Evolutionary conservation across 208 protist species (phyloP).

Genomic region (Tritrichomonas foetus): DNA sequence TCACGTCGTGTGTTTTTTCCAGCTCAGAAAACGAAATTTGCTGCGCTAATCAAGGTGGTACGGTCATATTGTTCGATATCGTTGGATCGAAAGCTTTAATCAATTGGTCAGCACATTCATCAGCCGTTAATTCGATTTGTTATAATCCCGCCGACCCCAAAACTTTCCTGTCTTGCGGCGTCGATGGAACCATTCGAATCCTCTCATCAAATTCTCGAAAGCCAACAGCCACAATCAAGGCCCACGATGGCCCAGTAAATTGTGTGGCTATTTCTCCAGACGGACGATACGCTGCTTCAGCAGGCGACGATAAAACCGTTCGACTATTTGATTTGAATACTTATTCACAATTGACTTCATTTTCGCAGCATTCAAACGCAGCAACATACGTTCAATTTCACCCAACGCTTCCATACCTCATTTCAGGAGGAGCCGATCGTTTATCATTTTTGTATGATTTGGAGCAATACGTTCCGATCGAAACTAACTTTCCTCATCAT

Average conservation of each 20-base stretch:
- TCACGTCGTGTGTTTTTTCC: neutral
- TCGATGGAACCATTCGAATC: neutral
- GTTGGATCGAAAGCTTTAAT: neutral
- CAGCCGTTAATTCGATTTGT: neutral
- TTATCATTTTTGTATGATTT: neutral
- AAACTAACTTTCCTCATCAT: neutral
- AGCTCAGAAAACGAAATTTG: neutral
- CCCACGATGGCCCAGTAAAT: neutral
- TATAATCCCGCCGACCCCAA: neutral
- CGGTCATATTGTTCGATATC: neutral
- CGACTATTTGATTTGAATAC: neutral
- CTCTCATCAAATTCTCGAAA: neutral
- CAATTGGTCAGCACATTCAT: neutral
- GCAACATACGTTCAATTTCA: neutral
- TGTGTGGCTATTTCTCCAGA: neutral
- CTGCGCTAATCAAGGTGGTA: neutral
- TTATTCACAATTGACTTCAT: neutral
- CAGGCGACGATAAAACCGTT: neutral
- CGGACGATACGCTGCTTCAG: neutral
- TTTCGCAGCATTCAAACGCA: neutral
- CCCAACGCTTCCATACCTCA: neutral
- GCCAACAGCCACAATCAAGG: neutral
- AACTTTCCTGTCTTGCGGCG: neutral
- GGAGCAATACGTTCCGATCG: neutral
- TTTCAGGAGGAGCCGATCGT: neutral